A percentile compares a stretch with the other conserved stretches of the same genome.
Conservation (phyloP, 2,329 filamentous ascomycete species). For the Stenocarpella maydis region DNA sequence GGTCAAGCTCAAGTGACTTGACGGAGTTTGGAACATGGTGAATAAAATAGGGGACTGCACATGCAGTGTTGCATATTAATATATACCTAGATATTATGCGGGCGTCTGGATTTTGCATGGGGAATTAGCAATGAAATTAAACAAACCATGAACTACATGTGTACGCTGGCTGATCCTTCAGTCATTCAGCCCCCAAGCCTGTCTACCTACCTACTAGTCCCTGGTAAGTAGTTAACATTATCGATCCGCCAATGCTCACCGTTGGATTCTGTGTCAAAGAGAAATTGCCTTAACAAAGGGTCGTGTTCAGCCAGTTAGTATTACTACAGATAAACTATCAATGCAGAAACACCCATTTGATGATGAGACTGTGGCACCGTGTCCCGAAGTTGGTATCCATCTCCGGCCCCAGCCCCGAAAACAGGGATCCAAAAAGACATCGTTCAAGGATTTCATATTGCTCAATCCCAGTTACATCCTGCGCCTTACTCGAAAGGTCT, state of each 20-base stretch:
- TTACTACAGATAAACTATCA: too few relatives aligned
- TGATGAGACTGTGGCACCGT: too few relatives aligned
- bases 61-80: not conserved
- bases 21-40: conserved; percentile 33
- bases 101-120: not conserved
- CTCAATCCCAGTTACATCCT: too few relatives aligned
- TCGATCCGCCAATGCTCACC: too few relatives aligned
- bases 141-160: not conserved
- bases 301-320: too few relatives aligned
- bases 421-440: not conserved
- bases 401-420: not conserved
- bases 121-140: not conserved
- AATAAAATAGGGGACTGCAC: not conserved
- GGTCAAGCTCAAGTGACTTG: conserved; percentile 45
- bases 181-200: too few relatives aligned
- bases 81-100: not conserved
- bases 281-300: too few relatives aligned
- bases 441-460: not conserved
- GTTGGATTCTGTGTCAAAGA: too few relatives aligned
- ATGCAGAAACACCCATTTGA: too few relatives aligned
- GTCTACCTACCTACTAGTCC: too few relatives aligned
- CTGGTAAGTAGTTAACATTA: too few relatives aligned
- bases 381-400: too few relatives aligned
- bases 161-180: not conserved
- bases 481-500: not conserved